phyloP scores from a whole-genome alignment of 2,329 filamentous ascomycete genomes.

The Neonectria sp. region DNA sequence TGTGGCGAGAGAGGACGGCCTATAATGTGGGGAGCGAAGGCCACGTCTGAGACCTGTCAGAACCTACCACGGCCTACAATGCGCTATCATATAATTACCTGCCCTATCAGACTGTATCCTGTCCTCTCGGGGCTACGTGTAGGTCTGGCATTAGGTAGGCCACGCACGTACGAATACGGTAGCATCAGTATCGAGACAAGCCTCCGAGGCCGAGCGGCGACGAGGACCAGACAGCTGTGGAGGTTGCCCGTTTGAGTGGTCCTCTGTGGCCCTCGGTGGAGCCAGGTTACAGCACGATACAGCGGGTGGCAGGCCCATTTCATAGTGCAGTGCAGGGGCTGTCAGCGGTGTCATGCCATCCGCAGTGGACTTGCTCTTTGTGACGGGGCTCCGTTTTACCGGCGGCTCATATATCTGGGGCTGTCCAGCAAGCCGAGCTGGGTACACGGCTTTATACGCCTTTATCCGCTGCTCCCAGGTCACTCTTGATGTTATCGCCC shows the following conservation, averaged over 20 bases:
- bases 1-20: constrained; percentile 5
- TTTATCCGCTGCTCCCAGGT: background rate
- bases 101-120: constrained; percentile 1
- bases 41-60: constrained; percentile 20
- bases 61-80: constrained; percentile 6
- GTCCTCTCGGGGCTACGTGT: background rate
- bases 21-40: constrained; percentile 15
- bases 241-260: constrained; percentile 9
- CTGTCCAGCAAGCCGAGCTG: background rate
- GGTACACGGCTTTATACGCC: background rate
- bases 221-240: constrained; percentile 12
- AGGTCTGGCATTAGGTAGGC: background rate
- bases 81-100: constrained; percentile 12
- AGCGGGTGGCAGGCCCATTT: constrained; percentile 10
- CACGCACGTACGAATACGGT: background rate
- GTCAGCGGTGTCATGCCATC: constrained; percentile 25
- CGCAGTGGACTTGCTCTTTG: constrained; percentile 17
- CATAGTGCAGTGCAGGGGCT: constrained; percentile 2
- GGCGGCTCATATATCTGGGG: constrained; percentile 5
- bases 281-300: constrained; percentile 12
- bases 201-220: constrained; percentile 8
- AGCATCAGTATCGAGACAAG: constrained; percentile 3
- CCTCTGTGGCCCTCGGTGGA: constrained; percentile 22
- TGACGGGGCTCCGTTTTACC: constrained; percentile 15
- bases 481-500: constrained; percentile 6